Base-by-base conservation (phyloP, 192 early-diverging fungal species). In the Rhizoclosmatium globosum region DNA sequence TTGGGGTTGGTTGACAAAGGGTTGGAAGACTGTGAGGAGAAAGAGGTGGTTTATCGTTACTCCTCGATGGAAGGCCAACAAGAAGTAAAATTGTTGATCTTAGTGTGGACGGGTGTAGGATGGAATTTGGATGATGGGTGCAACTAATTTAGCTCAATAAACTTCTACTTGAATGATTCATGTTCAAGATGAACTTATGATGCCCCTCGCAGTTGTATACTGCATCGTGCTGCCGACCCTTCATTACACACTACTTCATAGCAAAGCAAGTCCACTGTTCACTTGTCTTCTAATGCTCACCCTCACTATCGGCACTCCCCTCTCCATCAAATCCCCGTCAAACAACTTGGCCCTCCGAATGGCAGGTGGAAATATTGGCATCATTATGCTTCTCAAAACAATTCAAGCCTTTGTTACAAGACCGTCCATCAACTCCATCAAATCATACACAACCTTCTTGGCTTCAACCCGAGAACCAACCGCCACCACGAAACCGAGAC, bases 1-100 rank as follows among this genome's bases (percentile, higher is more conserved):
- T 41, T 97, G 96, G 95, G 96, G 96, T 82, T 92, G 91, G 84
- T 89, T 93, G 73, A 92, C 97, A 76, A 97, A 97, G 91, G 97
- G 95, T 80, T 93, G 93, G 81, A 95, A 94, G 88, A 95, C 95
- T 42, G 79, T 84, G 56, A 21, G 76, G 13, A 79, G 83, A 75
- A 82, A 82, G 82, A 71, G 82, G 59, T 84, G 81, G 82, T 85
- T 75, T 48, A 79, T 88, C 19, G 53, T 88, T 19, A 81, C 74
- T 45, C 85, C 87, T 2, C 62, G 82, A 68, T 85, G 84, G 73
- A 78, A 87, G 76, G 83, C 80, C 6, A 84, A 84, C 62, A 46
- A 81, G 67, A 79, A 79, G 60, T 72, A 42, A 47, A 57, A 57
- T 4, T 72, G 11, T 15, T 9, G 53, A 31, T 31, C 19, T 56